These are phyloP conservation scores for Musa beccarii DNA, from an alignment of 176 grass and related monocot species.

Conservation along the genomic window DNA sequence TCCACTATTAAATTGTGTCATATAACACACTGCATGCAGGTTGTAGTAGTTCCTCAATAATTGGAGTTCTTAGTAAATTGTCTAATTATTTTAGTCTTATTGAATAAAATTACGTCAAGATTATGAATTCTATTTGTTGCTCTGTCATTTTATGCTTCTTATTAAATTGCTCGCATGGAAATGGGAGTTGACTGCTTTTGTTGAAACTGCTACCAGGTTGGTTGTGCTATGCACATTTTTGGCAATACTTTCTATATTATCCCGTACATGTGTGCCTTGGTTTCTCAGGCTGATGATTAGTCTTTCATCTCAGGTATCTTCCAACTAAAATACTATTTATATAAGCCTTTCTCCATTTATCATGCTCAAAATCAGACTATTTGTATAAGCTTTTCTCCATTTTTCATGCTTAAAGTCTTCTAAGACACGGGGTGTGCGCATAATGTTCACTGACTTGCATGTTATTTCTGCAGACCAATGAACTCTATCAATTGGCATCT, in stretches of 20 bases:
- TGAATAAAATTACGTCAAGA: neutral
- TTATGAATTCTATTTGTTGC: neutral
- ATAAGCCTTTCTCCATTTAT: neutral
- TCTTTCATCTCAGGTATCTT: conserved; percentile 86
- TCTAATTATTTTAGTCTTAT: too few relatives aligned
- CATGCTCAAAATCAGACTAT: neutral
- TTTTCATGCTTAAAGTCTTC: neutral
- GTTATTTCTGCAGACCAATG: conserved; percentile 74
- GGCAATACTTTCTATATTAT: conserved; percentile 82
- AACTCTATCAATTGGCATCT: conserved; percentile 91
- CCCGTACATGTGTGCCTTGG: conserved; percentile 79
- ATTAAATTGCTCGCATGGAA: neutral
- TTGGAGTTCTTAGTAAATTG: too few relatives aligned
- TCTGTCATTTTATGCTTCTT: neutral
- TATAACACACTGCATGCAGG: too few relatives aligned
- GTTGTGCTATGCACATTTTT: conserved; percentile 70
- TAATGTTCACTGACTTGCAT: conserved; percentile 17
- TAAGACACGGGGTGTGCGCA: neutral
- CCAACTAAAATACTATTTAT: neutral
- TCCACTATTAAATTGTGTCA: too few relatives aligned
- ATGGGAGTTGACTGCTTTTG: neutral
- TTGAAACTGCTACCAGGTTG: conserved; percentile 45
- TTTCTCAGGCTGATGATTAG: conserved; percentile 98
- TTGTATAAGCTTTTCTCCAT: neutral
- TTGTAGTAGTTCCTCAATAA: too few relatives aligned